A percentile compares a stretch with the other conserved stretches of the same genome.
phyloP scores from a whole-genome alignment of 1,139 yeast species.

The Taphrina betulina region DNA sequence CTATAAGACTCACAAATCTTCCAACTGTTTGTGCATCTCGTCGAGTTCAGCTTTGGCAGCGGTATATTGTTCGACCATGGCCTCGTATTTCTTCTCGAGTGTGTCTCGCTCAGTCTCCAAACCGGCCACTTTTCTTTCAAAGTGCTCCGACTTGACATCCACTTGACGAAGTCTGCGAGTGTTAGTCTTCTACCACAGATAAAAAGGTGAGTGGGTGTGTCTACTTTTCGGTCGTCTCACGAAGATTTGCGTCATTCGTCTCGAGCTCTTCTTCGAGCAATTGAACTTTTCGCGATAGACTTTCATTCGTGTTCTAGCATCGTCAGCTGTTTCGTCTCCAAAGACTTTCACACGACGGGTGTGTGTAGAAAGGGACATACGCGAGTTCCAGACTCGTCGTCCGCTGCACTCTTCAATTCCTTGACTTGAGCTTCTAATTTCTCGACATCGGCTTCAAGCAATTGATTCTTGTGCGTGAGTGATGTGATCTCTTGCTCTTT shows the following conservation, averaged over 20 bases:
- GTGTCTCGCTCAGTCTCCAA: slow-evolving; percentile 90
- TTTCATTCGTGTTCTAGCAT: slow-evolving; percentile 55
- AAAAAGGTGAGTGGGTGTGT: too few relatives aligned
- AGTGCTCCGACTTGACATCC: slow-evolving; percentile 94
- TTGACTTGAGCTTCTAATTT: slow-evolving; percentile 76
- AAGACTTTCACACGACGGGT: background rate
- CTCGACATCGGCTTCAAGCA: slow-evolving; percentile 87
- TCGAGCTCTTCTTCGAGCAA: slow-evolving; percentile 93
- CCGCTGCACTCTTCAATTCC: slow-evolving; percentile 85
- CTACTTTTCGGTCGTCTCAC: slow-evolving; percentile 82
- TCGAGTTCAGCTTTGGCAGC: slow-evolving; percentile 87
- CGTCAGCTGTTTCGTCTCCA: slow-evolving; percentile 50
- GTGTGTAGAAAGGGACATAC: slow-evolving; percentile 43
- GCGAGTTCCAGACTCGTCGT: slow-evolving; percentile 69
- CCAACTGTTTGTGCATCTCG: slow-evolving; percentile 91
- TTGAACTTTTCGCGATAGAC: slow-evolving; percentile 86
- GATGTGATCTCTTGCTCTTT: slow-evolving; percentile 95
- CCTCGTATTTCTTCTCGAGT: slow-evolving; percentile 89
- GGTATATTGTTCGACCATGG: slow-evolving; percentile 73
- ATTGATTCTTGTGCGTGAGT: slow-evolving; percentile 85
- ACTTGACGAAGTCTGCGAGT: slow-evolving; percentile 79
- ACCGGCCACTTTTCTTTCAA: slow-evolving; percentile 90
- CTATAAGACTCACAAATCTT: slow-evolving; percentile 46
- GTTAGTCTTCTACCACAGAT: too few relatives aligned
- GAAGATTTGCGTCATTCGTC: slow-evolving; percentile 84